Conservation (phyloP, 495 filamentous ascomycete genomes). For the Xylaria acuta region DNA sequence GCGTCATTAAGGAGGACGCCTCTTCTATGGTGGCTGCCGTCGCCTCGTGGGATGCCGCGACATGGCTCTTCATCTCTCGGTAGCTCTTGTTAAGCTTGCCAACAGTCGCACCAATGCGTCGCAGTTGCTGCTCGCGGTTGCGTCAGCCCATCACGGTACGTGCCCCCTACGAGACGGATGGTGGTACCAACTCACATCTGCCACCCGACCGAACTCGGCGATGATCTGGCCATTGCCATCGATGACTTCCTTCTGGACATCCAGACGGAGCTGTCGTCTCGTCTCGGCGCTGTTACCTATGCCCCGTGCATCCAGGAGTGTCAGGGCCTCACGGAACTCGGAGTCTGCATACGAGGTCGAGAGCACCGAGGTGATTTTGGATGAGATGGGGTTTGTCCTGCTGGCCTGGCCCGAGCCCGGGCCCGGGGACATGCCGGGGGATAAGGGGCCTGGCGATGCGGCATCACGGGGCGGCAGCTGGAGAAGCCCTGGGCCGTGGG, state of each 20-base stretch:
- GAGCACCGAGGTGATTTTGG: slow-evolving; percentile 80
- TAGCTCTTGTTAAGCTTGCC: slow-evolving; percentile 79
- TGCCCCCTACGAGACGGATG: background rate
- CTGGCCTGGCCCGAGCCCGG: slow-evolving; percentile 18
- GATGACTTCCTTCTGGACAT: slow-evolving; percentile 92
- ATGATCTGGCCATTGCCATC: slow-evolving; percentile 93
- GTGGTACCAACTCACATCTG: slow-evolving; percentile 67
- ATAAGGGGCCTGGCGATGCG: slow-evolving; percentile 32
- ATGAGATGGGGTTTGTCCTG: slow-evolving; percentile 66
- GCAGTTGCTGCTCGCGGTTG: slow-evolving; percentile 71
- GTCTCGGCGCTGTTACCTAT: slow-evolving; percentile 80
- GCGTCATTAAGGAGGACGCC: slow-evolving; percentile 72
- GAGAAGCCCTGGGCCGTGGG: slow-evolving; percentile 33
- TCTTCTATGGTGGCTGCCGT: slow-evolving; percentile 81
- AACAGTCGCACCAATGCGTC: slow-evolving; percentile 81
- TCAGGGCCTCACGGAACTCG: slow-evolving; percentile 86
- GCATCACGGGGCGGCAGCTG: slow-evolving; percentile 35
- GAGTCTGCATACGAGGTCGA: slow-evolving; percentile 92
- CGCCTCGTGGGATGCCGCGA: slow-evolving; percentile 73
- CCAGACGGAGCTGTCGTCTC: slow-evolving; percentile 77
- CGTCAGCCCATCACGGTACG: slow-evolving; percentile 19
- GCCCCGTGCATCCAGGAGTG: slow-evolving; percentile 73
- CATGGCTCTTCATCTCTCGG: slow-evolving; percentile 78
- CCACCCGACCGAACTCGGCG: slow-evolving; percentile 86
- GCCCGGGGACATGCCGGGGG: slow-evolving; percentile 27